A percentile compares a stretch with the other conserved stretches of the same genome.
Conservation (phyloP, 2,329 filamentous ascomycete genomes). For the Mycosphaerella sp. region DNA sequence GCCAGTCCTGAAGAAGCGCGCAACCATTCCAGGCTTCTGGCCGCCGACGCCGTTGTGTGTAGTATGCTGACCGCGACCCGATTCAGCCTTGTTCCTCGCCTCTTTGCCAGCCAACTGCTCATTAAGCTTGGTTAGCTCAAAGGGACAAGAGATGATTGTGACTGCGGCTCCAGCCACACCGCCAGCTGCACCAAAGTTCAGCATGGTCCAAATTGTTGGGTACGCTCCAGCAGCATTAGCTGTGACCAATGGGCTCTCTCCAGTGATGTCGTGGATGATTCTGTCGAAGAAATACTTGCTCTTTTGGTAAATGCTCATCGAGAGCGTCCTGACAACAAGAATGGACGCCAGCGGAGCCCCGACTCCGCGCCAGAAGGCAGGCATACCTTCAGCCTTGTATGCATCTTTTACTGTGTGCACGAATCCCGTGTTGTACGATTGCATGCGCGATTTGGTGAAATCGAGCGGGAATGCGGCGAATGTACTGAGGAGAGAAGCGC, state of each 20-base stretch:
- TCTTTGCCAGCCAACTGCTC: constrained; percentile 77
- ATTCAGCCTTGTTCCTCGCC: constrained; percentile 38
- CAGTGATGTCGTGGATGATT: constrained; percentile 58
- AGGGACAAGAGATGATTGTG: constrained; percentile 75
- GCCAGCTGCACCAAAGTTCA: constrained; percentile 71
- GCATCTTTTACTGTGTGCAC: constrained; percentile 67
- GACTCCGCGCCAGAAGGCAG: constrained; percentile 52
- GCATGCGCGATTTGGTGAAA: constrained; percentile 84
- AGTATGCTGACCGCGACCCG: not conserved
- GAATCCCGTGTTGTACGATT: constrained; percentile 55
- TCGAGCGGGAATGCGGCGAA: constrained; percentile 78
- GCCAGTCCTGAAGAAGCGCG: constrained; percentile 12
- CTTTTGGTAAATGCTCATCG: constrained; percentile 73
- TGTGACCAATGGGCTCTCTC: constrained; percentile 65
- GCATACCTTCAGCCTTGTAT: constrained; percentile 52
- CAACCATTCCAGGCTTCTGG: not conserved
- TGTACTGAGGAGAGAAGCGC: constrained; percentile 71
- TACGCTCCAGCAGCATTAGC: constrained; percentile 64
- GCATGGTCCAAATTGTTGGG: constrained; percentile 65
- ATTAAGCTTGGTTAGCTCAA: constrained; percentile 83
- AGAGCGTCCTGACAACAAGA: constrained; percentile 68
- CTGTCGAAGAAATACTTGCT: constrained; percentile 66
- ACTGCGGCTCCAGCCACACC: constrained; percentile 74
- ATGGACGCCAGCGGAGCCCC: constrained; percentile 74
- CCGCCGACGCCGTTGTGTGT: constrained; percentile 3